Percentiles rank a stretch among this genome's conserved stretches.
Evolutionary conservation across 2,329 filamentous ascomycete species (phyloP).

Genomic region (Aspergillus sojae): DNA sequence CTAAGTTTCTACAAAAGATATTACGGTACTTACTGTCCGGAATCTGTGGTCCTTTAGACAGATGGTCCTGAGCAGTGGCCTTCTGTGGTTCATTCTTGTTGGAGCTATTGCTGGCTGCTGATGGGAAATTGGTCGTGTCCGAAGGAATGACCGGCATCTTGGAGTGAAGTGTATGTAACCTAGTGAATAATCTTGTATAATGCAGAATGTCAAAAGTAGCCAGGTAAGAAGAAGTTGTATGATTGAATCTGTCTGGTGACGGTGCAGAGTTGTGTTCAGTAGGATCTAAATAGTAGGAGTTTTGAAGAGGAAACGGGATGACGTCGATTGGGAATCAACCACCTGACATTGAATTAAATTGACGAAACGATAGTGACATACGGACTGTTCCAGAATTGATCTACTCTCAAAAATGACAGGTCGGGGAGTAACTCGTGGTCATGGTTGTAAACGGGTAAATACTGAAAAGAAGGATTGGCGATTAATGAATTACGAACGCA

Average conservation of each 20-base stretch:
- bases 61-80: conserved; percentile 35
- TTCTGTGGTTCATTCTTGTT: conserved; percentile 41
- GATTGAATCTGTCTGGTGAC: background rate
- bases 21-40: conserved; percentile 36
- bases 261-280: background rate
- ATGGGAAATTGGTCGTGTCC: conserved; percentile 28
- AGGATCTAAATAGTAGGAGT: background rate
- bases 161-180: background rate
- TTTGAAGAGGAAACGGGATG: background rate
- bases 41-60: conserved; percentile 51
- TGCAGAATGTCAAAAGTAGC: background rate
- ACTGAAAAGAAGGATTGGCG: background rate
- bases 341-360: background rate
- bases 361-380: background rate
- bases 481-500: background rate
- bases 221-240: background rate
- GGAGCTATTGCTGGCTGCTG: conserved; percentile 21
- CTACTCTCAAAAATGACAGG: background rate
- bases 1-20: background rate
- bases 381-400: background rate
- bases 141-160: conserved; percentile 35
- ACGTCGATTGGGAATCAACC: background rate
- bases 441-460: background rate
- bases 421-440: background rate
- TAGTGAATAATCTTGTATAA: background rate